phyloP scores from a whole-genome alignment of 352 stramenopile species.

The Globisporangium radiosum region DNA sequence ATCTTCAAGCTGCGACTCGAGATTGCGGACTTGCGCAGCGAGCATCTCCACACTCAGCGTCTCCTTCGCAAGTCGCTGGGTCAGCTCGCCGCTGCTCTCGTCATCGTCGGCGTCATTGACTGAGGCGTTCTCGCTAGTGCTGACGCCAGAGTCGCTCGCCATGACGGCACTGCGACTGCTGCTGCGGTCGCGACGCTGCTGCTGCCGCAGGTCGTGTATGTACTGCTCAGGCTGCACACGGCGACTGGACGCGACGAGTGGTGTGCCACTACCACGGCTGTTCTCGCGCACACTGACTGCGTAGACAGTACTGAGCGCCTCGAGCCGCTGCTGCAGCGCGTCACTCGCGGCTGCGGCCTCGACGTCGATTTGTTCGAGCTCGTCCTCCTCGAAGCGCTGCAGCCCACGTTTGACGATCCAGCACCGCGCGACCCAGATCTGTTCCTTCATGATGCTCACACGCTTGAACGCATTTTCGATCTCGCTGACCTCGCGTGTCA shows the following conservation, averaged over 20 bases:
- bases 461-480: conserved; percentile 36
- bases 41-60: conserved; percentile 20
- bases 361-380: conserved; percentile 11
- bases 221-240: conserved; percentile 6
- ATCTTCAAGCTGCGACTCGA: conserved; percentile 26
- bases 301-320: conserved; percentile 8
- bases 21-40: conserved; percentile 14
- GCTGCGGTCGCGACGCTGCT: not conserved
- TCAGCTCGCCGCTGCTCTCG: conserved; percentile 3
- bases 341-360: conserved; percentile 6
- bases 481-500: conserved; percentile 20
- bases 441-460: conserved; percentile 35
- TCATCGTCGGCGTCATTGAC: not conserved
- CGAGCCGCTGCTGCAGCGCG: conserved; percentile 10
- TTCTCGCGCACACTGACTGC: conserved; percentile 12
- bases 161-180: not conserved
- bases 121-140: no score
- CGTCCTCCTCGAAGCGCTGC: conserved; percentile 21
- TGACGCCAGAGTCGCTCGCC: not conserved
- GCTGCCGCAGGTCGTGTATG: not conserved
- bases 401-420: conserved; percentile 28
- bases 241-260: not conserved
- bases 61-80: conserved; percentile 17
- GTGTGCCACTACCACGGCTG: conserved; percentile 8
- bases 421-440: conserved; percentile 25